A percentile compares a stretch with the other conserved stretches of the same genome.
These are phyloP conservation scores for Plectosphaerella plurivora DNA, from an alignment of 2,329 filamentous ascomycete genomes.

Conservation along the genomic window DNA sequence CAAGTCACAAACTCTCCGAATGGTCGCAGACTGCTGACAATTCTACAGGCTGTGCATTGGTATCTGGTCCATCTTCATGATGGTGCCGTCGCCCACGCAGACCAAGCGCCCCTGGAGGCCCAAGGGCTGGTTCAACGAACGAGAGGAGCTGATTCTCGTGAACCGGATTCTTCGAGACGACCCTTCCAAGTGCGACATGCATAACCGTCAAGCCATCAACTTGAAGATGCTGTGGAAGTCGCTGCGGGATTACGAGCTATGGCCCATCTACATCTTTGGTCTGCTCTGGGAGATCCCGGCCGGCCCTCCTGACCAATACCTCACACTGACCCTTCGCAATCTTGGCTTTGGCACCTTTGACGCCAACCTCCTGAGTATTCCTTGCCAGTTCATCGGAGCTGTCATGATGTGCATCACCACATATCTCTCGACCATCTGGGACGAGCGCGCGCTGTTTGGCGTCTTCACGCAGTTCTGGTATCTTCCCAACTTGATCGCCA, in stretches of 20 bases:
- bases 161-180: constrained; percentile 52
- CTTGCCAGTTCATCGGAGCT: constrained; percentile 10
- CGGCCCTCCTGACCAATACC: constrained; percentile 17
- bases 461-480: constrained; percentile 27
- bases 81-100: constrained; percentile 24
- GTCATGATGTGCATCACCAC: constrained; percentile 17
- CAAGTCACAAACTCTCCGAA: neutral
- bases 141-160: constrained; percentile 54
- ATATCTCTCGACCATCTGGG: constrained; percentile 23
- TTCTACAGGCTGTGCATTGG: constrained; percentile 18
- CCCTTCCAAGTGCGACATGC: constrained; percentile 49
- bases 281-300: constrained; percentile 31
- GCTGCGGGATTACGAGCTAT: constrained; percentile 50
- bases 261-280: constrained; percentile 47
- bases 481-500: constrained; percentile 25
- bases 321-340: constrained; percentile 17
- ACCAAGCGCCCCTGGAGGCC: constrained; percentile 42
- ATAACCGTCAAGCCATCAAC: constrained; percentile 48
- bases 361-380: constrained; percentile 32
- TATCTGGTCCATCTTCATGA: constrained; percentile 22
- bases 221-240: constrained; percentile 38
- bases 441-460: constrained; percentile 22
- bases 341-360: constrained; percentile 36
- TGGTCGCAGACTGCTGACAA: neutral
- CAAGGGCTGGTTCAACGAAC: constrained; percentile 52